phyloP scores from a whole-genome alignment of 1,139 yeast species.

The Suhomyces anneliseae region DNA sequence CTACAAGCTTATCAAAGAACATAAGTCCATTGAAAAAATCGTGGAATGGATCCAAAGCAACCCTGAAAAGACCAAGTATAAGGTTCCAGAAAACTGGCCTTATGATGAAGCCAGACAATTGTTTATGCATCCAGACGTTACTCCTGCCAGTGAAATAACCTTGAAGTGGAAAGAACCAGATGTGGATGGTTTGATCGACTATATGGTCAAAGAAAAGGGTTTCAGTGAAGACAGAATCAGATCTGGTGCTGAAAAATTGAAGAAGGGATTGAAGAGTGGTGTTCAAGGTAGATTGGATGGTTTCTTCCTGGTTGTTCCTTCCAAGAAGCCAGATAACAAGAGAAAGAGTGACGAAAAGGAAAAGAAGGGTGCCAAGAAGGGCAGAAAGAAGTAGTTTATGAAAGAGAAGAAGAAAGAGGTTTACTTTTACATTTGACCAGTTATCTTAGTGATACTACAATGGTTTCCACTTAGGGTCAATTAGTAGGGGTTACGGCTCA shows the following conservation, averaged over 20 bases:
- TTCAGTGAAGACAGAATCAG: conserved; percentile 90
- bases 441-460: too few relatives aligned
- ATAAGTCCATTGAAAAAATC: conserved; percentile 75
- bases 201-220: conserved; percentile 75
- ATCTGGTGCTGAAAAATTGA: conserved; percentile 81
- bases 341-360: conserved; percentile 24
- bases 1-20: conserved; percentile 80
- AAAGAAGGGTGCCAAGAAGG: conserved; percentile 18
- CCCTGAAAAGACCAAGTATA: conserved; percentile 67
- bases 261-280: conserved; percentile 80
- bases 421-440: too few relatives aligned
- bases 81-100: conserved; percentile 95
- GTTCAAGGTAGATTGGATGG: conserved; percentile 93
- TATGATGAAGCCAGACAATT: conserved; percentile 82
- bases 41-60: conserved; percentile 61
- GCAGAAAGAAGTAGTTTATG: conserved; percentile 16
- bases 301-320: conserved; percentile 74
- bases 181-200: conserved; percentile 69
- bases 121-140: conserved; percentile 79
- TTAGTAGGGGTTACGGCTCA: too few relatives aligned
- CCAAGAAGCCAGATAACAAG: conserved; percentile 31
- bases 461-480: too few relatives aligned
- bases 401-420: too few relatives aligned
- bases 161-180: conserved; percentile 81
- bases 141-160: conserved; percentile 56